Conservation (phyloP, 169 alveolate species). For the Eimeria necatrix region DNA sequence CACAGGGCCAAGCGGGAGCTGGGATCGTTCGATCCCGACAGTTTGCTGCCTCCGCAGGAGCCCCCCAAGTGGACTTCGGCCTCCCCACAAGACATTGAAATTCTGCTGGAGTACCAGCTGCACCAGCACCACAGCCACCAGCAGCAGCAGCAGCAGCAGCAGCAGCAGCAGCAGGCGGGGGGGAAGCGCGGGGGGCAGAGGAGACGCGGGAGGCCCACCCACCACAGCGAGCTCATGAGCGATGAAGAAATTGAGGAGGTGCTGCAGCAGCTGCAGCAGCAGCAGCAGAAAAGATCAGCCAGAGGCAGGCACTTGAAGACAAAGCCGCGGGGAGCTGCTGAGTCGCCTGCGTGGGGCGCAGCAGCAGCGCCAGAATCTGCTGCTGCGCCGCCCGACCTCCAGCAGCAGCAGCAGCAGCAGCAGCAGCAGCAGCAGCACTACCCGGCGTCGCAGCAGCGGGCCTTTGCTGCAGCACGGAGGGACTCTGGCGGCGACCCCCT, state of each 20-base stretch:
- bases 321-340: slow-evolving; percentile 33
- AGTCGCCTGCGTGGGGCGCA: slow-evolving; percentile 63
- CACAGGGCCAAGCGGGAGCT: slow-evolving; percentile 55
- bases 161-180: slow-evolving; percentile 13
- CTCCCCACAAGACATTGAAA: slow-evolving; percentile 75
- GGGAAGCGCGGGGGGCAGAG: slow-evolving; percentile 49
- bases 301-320: slow-evolving; percentile 40
- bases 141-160: slow-evolving; percentile 58
- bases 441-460: slow-evolving; percentile 29
- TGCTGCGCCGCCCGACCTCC: slow-evolving; percentile 35
- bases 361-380: slow-evolving; percentile 68
- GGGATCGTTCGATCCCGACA: slow-evolving; percentile 65
- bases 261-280: slow-evolving; percentile 56
- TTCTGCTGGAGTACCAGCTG: slow-evolving; percentile 71
- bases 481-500: slow-evolving; percentile 69
- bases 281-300: slow-evolving; percentile 57
- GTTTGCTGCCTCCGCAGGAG: slow-evolving; percentile 74
- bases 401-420: slow-evolving; percentile 33
- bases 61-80: slow-evolving; percentile 72
- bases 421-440: slow-evolving; percentile 20
- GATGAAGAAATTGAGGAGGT: slow-evolving; percentile 49
- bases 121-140: slow-evolving; percentile 49
- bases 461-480: slow-evolving; percentile 44
- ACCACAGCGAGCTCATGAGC: slow-evolving; percentile 49
- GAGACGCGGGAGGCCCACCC: slow-evolving; percentile 43